Base-by-base conservation (phyloP, 495 filamentous ascomycete species). In the Glutinoglossum americanum region DNA sequence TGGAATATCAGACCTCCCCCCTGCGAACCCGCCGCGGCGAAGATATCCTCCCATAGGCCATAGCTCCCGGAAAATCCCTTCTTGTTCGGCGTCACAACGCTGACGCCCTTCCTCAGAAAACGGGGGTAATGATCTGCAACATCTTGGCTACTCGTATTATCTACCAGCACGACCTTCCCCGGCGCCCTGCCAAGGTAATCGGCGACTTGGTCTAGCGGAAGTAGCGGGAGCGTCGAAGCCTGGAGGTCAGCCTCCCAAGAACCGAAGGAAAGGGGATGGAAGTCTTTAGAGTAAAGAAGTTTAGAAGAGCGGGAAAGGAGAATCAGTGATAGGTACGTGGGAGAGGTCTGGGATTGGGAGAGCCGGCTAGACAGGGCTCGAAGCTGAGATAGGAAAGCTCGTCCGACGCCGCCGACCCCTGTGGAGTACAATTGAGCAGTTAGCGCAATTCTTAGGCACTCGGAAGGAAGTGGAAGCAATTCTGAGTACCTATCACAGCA, bases 1-100 rank as follows among this genome's bases (percentile, higher is more conserved):
- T 97, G 92, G 76, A 87, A 95, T 26, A 95, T 73, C 58, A 83
- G 81, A 10, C 87, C 87, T 30, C 80, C 81, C 0, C 73, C 77
- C 9, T n/a, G 19, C 26, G 26, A 21, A 17, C 17, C 66, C 55
- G 80, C 81, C 0, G 81, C 74, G 19, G 72, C 64, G 66, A 90
- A 87, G 64, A 96, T 95, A 51, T 80, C 76, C 60, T 84, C 73
- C 87, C 89, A 98, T 51, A 94, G 72, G 57, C 76, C 70, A 56
- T 84, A 76, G 33, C 76, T 77, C 35, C 80, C 77, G 2, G 85
- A 90, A 70, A 98, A 97, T 4, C 84, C 90, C 69, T 97, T 96
- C 73, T 98, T 98, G 75, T 95, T 98, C 15, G 92, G 89, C 0
- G 92, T 97, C 33, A 95, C 88, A 66, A 97, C 78, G 62, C 77